Base-by-base conservation (phyloP, 2,329 filamentous ascomycete species). In the Cladosporium sp. region DNA sequence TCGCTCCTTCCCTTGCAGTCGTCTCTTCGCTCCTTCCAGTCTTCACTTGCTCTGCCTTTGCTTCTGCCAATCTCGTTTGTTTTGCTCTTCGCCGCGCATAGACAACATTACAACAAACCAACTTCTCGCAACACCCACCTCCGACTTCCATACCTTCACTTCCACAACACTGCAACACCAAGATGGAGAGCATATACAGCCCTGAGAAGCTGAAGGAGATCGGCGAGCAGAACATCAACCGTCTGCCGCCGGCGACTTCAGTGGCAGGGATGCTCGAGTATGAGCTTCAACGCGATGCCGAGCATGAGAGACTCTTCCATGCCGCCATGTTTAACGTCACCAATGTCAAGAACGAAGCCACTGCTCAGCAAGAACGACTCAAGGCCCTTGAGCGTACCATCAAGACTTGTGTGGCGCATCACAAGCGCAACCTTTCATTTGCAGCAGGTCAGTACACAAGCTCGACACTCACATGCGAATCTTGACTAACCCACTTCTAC, bases 191-290 rank as follows among this genome's bases (percentile, higher is more conserved):
- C 19, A 11, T 22, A 15, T 50, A 43, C 17, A 43, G 38, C 17
- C 15, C 40, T 12, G 22, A 8, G 4, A 38, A 52, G 18, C 55
- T 60, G 17, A 40, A 38, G 17, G 18, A 36, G 2, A 58, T 64
- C 27, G 55, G 59, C 8, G 41, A 49, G 18, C 43, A 39, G 37
- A 61, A 57, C 50, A 38, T 43, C 36, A 49, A 48, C 12, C 57
- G 54, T 17, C 52, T 63, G 0, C 62, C 62, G 12, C 62, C 61
- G 13, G 55, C 61, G 3, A 56, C 55, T 24, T 51, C 58, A 12
- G 43, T 62, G 3, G 54, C 61, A 18, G 57, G 55, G 17, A 64
- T 64, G 61, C 59, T 60, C 24, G 37, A 58, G 40, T 64, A 64
- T 50, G 62, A 64, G 51, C 48, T 63, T 32, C 53, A 60, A 27